phyloP scores from a whole-genome alignment of 1,139 yeast genomes.

The Pichia sp. region DNA sequence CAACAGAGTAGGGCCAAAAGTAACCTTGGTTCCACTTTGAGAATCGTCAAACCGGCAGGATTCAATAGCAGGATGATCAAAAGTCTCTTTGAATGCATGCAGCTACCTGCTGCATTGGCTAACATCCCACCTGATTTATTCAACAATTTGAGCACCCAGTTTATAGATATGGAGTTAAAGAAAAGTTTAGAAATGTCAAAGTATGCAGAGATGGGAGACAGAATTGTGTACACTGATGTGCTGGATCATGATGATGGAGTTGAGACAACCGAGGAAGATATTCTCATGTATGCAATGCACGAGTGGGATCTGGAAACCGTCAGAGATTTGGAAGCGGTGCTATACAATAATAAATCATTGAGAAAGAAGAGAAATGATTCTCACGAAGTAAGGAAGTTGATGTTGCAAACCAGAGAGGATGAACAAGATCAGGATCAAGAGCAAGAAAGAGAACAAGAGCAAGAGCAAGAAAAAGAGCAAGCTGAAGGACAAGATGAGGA shows the following conservation, averaged over 20 bases:
- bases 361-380: not conserved
- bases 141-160: conserved; percentile 26
- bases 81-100: conserved; percentile 12
- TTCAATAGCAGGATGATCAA: conserved; percentile 17
- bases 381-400: not conserved
- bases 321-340: conserved; percentile 21
- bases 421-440: not conserved
- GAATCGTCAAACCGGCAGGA: not conserved
- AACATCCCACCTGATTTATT: conserved; percentile 7
- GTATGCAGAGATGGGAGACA: conserved; percentile 4
- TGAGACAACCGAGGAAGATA: conserved; percentile 18
- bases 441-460: conserved; percentile 7
- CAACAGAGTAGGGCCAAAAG: too few relatives aligned
- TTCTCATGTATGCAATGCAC: conserved; percentile 16
- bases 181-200: conserved; percentile 17
- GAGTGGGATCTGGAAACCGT: conserved; percentile 24
- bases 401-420: not conserved
- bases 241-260: conserved; percentile 6
- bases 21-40: too few relatives aligned
- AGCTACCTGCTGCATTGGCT: too few relatives aligned
- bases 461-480: conserved; percentile 2
- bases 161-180: conserved; percentile 30
- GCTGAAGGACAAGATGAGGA: conserved; percentile 4
- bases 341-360: conserved; percentile 17
- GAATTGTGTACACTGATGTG: conserved; percentile 8